Conservation (phyloP, 768 basidiomycete species). For the Hydnomerulius pinastri region DNA sequence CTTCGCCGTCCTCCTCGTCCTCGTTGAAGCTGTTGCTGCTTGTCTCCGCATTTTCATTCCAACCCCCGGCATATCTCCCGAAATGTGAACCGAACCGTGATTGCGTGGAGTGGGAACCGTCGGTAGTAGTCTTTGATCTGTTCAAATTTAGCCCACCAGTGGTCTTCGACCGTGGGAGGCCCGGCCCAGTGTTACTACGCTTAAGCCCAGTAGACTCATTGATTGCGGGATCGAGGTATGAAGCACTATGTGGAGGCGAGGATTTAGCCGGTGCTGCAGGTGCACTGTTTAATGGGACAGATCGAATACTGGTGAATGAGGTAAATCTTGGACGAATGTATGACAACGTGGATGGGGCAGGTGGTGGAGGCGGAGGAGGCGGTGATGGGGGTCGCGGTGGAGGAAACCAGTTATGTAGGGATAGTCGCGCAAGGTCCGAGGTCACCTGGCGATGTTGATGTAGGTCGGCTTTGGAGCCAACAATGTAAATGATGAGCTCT, state of each 20-base stretch:
- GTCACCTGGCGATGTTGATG: conserved; percentile 72
- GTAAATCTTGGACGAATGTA: conserved; percentile 39
- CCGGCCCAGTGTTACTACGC: conserved; percentile 51
- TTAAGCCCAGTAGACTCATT: conserved; percentile 53
- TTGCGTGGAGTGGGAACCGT: conserved; percentile 46
- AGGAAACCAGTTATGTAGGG: conserved; percentile 86
- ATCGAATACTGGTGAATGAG: conserved; percentile 54
- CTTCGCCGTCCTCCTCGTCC: conserved; percentile 54
- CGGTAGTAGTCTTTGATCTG: conserved; percentile 31
- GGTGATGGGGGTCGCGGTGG: conserved; percentile 72
- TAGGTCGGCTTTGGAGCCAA: conserved; percentile 91
- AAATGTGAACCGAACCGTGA: conserved; percentile 62
- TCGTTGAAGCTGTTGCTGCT: conserved; percentile 70
- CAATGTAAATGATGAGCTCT: conserved; percentile 92
- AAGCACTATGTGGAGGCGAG: conserved; percentile 57
- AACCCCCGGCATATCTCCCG: conserved; percentile 50
- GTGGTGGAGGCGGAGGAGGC: conserved; percentile 61
- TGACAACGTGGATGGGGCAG: conserved; percentile 39
- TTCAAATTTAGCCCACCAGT: conserved; percentile 37
- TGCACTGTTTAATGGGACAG: conserved; percentile 54
- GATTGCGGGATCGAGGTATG: conserved; percentile 63
- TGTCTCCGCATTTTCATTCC: conserved; percentile 58
- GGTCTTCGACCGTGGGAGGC: conserved; percentile 53
- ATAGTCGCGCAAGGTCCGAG: conserved; percentile 78
- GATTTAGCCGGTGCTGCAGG: conserved; percentile 42